Evolutionary conservation across 345 rosid genomes (phyloP), one percentile per base, ranked within the genome.

Genomic region (Trapa incisa): DNA sequence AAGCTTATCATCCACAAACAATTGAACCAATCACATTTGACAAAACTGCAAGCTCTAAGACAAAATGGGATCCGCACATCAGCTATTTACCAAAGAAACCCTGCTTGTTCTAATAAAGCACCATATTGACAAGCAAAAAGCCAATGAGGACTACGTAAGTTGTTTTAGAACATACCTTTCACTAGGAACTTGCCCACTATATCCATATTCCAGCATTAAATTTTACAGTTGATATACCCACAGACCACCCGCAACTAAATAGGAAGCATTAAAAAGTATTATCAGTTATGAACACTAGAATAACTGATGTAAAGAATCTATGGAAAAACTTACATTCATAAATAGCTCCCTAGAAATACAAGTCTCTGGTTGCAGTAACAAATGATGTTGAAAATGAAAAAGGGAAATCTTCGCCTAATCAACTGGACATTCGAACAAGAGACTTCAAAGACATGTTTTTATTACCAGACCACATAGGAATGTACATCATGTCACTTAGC

Each of bases 121-220:
- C 2, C 38, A 71, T 52, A 65, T 53, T 63, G 67, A 54, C n/a
- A 73, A 42, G 63, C 3, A 54, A 35, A 47, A n/a, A 61, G 29
- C 32, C 67, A 68, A 75, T 45, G 69, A 68, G 16, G 67, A 68
- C 1, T 45, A 45, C 47, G 12, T 45, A 45, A 45, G 47, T 45
- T 45, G 47, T 45, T 45, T 45, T 6, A 9, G 8, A 5, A 39
- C 11, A 45, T 74, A 86, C 92, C 84, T 84, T 74, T 81, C 41
- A 76, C 75, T 32, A 75, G 72, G 67, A 77, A 69, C 70, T 81
- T 84, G 67, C 82, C 87, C 61, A 81, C 87, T 64, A 78, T 41
- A 52, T 86, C 86, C 88, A 84, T 86, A 70, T 60, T 64, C 52
- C 47, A 45, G 47, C 10, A 6, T 45, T 65, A 78, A 65, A 29